Evolutionary conservation across 371 early-diverging fungal species (phyloP), one percentile per base, ranked within the genome.

Genomic region (Mucor indicus): DNA sequence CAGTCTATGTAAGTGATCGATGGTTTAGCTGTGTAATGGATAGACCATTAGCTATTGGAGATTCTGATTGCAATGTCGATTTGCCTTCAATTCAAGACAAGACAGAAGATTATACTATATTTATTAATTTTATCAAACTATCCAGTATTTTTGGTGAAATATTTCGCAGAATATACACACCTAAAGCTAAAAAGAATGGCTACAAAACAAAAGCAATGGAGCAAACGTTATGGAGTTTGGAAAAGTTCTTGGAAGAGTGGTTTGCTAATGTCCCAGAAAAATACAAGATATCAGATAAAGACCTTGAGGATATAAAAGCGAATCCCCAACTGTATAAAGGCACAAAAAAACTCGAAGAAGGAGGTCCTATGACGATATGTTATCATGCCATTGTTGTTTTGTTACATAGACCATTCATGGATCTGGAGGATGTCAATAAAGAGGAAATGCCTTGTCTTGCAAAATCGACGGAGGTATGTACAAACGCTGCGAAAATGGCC

Each of bases 361-460:
- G 61, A 7, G 75, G 83, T 7, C 74, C 73, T 3, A 22, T 82
- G 17, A 77, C 70, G 7, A 52, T 63, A 1, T 70, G 67, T 35
- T 70, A 62, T 38, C 50, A 60, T 46, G 60, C 61, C 10, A 59
- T 70, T 10, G 51, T 60, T 4, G 58, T 82, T 9, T 41, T 82
- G 36, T 48, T 82, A 12, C 76, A 82, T 48, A 57, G 80, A 16
- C 83, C 80, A 0, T 82, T 67, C 33, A 24, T 49, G 13, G 57
- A 60, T 11, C 42, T 45, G 6, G 42, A 48, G 23, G 48, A 48
- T 13, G 22, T 50, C 23, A n/a, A n/a, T n/a, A n/a, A n/a, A n/a
- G n/a, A n/a, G n/a, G 7, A 13, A 17, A 36, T 47, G 16, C 47
- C 49, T 20, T 55, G 38, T 13, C 59, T 47, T 24, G n/a, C n/a